A percentile compares a stretch with the other conserved stretches of the same genome.
phyloP scores from a whole-genome alignment of 345 rosid genomes.

The Populus alba region DNA sequence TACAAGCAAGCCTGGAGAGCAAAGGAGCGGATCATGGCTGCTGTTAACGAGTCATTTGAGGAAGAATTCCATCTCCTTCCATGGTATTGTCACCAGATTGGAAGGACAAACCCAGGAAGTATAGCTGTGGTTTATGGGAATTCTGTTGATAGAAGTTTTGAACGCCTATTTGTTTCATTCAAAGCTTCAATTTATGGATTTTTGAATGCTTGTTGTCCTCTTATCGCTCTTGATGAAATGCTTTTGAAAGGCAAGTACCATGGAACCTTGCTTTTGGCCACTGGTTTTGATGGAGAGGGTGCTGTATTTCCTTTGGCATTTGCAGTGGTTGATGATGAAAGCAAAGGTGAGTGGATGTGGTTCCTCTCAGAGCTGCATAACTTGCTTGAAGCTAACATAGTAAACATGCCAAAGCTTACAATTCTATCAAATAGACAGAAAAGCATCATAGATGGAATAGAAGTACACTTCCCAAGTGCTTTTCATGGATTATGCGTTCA shows the following conservation, averaged over 20 bases:
- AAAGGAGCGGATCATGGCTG: conserved; percentile 44
- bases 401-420: conserved; percentile 28
- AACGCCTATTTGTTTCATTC: conserved; percentile 23
- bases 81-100: conserved; percentile 21
- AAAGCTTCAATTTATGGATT: conserved; percentile 30
- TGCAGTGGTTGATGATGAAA: conserved; percentile 23
- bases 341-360: conserved; percentile 23
- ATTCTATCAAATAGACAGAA: conserved; percentile 25
- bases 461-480: conserved; percentile 20
- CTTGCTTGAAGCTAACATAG: conserved; percentile 22
- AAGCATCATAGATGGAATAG: conserved; percentile 15
- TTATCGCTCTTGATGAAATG: conserved; percentile 16
- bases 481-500: conserved; percentile 25
- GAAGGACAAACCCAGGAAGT: conserved; percentile 26
- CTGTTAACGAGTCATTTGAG: conserved; percentile 19
- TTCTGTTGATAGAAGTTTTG: conserved; percentile 13
- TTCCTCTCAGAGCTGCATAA: conserved; percentile 22
- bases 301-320: conserved; percentile 24
- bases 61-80: conserved; percentile 22
- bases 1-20: conserved; percentile 99
- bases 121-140: conserved; percentile 22
- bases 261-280: conserved; percentile 23
- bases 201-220: conserved; percentile 22
- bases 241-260: conserved; percentile 38
- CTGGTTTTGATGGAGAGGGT: conserved; percentile 31